Evolutionary conservation across 2,329 filamentous ascomycete species (phyloP).

Genomic region (Taxawa tesnikishii): DNA sequence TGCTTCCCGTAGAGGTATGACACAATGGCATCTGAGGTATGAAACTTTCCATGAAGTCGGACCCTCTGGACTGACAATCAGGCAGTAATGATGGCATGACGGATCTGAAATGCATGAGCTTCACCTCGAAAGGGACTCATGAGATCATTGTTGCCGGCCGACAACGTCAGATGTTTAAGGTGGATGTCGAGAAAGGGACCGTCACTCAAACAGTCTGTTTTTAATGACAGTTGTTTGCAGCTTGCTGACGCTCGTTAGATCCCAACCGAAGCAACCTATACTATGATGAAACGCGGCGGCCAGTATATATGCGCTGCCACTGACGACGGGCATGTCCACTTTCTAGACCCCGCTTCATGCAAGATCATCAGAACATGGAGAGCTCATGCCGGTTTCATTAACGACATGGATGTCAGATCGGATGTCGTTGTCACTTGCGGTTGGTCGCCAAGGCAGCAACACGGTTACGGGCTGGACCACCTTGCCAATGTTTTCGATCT

Average conservation of each 20-base stretch:
- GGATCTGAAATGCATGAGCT: constrained; percentile 89
- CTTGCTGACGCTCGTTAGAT: constrained; percentile 37
- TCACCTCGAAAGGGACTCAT: constrained; percentile 71
- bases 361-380: constrained; percentile 77
- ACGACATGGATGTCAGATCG: constrained; percentile 93
- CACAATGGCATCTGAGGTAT: constrained; percentile 79
- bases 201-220: constrained; percentile 27
- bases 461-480: constrained; percentile 74
- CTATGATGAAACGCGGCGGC: constrained; percentile 75
- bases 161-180: constrained; percentile 73
- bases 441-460: constrained; percentile 71
- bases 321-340: constrained; percentile 66
- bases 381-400: constrained; percentile 77
- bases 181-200: constrained; percentile 47
- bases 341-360: constrained; percentile 70
- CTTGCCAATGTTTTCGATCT: constrained; percentile 94
- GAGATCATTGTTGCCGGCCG: constrained; percentile 80
- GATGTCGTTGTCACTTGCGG: constrained; percentile 94
- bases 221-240: constrained; percentile 9
- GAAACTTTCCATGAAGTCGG: too few relatives aligned
- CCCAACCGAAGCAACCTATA: constrained; percentile 65
- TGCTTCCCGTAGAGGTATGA: constrained; percentile 66
- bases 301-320: constrained; percentile 90
- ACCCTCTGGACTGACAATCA: constrained; percentile 1
- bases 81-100: constrained; percentile 63